These are phyloP conservation scores for Lactarius akahatsu DNA, from an alignment of 768 basidiomycete species.

Conservation along the genomic window DNA sequence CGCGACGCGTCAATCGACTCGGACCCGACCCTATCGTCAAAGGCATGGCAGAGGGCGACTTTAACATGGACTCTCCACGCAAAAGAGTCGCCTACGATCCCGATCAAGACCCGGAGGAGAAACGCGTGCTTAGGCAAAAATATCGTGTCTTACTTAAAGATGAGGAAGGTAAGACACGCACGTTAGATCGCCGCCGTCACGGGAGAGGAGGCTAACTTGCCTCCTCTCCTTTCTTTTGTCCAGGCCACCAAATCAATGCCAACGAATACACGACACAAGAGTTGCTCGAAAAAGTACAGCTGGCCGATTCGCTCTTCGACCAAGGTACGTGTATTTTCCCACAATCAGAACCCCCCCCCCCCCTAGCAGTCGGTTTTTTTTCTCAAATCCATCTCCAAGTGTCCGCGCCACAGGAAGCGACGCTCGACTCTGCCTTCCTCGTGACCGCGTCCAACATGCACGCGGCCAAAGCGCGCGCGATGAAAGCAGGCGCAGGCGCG, in stretches of 20 bases:
- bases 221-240: conserved; percentile 11
- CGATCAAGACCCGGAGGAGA: conserved; percentile 80
- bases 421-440: conserved; percentile 83
- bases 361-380: neutral
- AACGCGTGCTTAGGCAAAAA: conserved; percentile 67
- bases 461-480: conserved; percentile 84
- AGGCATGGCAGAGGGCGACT: conserved; percentile 25
- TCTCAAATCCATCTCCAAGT: conserved; percentile 13
- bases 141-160: conserved; percentile 67
- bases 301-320: conserved; percentile 60
- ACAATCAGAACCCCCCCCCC: neutral
- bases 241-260: conserved; percentile 46
- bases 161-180: conserved; percentile 4
- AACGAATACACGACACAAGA: conserved; percentile 57
- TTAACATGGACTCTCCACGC: conserved; percentile 20
- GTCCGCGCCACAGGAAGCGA: conserved; percentile 64
- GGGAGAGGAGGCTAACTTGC: neutral
- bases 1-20: neutral
- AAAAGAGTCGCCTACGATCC: conserved; percentile 64
- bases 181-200: conserved; percentile 1
- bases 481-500: conserved; percentile 83
- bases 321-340: conserved; percentile 46
- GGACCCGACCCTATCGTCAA: neutral
- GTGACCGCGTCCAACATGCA: conserved; percentile 74
- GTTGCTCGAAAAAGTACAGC: conserved; percentile 53